Percentiles rank a stretch among this genome's conserved stretches.
These are phyloP conservation scores for Dimargaris xerosporica DNA, from an alignment of 192 early-diverging fungal species.

Conservation along the genomic window DNA sequence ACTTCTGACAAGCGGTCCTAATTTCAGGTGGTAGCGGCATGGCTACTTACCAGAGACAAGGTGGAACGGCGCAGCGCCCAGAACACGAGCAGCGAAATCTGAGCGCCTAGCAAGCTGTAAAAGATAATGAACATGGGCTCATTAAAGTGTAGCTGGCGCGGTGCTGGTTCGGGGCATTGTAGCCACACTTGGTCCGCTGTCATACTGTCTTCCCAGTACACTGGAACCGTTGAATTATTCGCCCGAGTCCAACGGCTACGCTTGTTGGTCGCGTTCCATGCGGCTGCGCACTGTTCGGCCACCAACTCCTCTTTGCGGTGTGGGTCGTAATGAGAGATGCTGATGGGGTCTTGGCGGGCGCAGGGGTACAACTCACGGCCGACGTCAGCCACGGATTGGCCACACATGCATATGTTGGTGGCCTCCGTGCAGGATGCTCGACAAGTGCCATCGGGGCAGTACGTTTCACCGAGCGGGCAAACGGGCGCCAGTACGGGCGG, in stretches of 20 bases:
- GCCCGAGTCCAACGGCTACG: constrained; percentile 10
- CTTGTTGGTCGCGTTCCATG: constrained; percentile 2
- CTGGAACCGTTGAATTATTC: neutral
- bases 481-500: constrained; percentile 23
- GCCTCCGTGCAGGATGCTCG: constrained; percentile 24
- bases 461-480: constrained; percentile 24
- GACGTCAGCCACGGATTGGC: constrained; percentile 13
- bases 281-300: constrained; percentile 16
- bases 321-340: constrained; percentile 32
- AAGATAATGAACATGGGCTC: constrained; percentile 40
- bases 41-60: neutral
- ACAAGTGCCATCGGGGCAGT: constrained; percentile 41
- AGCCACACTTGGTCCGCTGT: constrained; percentile 24
- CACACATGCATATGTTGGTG: constrained; percentile 37
- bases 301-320: constrained; percentile 22
- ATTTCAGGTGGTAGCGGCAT: neutral
- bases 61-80: constrained; percentile 19
- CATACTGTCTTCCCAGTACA: neutral
- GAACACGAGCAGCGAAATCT: constrained; percentile 25
- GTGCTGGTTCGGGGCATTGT: constrained; percentile 29
- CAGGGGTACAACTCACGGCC: constrained; percentile 30
- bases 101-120: constrained; percentile 27
- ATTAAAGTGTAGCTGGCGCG: constrained; percentile 26
- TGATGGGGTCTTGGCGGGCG: constrained; percentile 24
- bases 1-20: neutral